Evolutionary conservation across 192 early-diverging fungal genomes (phyloP).

Genomic region (Podila horticola): DNA sequence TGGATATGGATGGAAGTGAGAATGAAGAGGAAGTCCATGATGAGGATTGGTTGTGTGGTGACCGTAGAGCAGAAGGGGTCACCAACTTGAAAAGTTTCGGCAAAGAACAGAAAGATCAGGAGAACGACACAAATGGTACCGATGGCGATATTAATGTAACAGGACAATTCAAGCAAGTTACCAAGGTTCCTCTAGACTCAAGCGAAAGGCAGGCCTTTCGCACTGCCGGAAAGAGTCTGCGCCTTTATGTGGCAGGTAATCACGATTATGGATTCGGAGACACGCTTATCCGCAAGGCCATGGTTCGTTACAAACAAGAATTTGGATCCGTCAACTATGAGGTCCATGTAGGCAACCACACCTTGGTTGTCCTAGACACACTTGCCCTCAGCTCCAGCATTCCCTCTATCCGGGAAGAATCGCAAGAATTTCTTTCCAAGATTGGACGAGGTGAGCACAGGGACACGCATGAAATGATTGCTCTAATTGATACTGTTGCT

Average conservation of each 20-base stretch:
- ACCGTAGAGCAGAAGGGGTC: constrained; percentile 14
- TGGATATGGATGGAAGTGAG: constrained; percentile 6
- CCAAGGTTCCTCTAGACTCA: constrained; percentile 5
- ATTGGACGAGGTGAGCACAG: constrained; percentile 48
- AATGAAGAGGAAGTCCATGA: background rate
- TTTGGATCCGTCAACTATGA: constrained; percentile 70
- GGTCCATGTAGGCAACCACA: constrained; percentile 66
- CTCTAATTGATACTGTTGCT: too few species aligned
- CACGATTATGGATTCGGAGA: constrained; percentile 94
- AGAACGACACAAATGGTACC: too few species aligned
- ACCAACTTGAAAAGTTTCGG: too few species aligned
- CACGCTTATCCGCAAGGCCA: constrained; percentile 53
- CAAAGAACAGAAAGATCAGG: too few species aligned
- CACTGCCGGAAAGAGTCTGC: constrained; percentile 34
- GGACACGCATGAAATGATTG: too few species aligned
- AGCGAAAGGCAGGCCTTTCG: constrained; percentile 20
- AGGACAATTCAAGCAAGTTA: background rate
- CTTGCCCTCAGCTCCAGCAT: constrained; percentile 70
- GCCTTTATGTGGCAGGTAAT: constrained; percentile 85
- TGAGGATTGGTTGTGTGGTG: background rate
- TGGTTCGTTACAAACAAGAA: constrained; percentile 57
- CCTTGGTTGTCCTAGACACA: constrained; percentile 81
- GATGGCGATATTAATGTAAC: constrained; percentile 53
- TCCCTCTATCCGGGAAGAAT: constrained; percentile 56
- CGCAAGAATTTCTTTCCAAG: constrained; percentile 62